phyloP scores from a whole-genome alignment of 495 filamentous ascomycete genomes.

The Talaromyces ruber region DNA sequence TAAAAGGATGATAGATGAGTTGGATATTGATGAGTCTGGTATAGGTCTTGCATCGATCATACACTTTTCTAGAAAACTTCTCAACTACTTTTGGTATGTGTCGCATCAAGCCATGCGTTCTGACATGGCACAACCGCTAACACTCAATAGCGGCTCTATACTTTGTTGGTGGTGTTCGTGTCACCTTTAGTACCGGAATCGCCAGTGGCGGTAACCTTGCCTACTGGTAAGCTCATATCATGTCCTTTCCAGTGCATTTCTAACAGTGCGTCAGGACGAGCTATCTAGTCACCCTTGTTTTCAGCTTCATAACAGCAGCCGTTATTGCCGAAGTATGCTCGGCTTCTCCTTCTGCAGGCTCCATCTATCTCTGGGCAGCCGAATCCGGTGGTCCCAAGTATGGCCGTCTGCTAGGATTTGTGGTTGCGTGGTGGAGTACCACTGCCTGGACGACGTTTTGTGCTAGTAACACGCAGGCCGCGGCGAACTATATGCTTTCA shows the following conservation, averaged over 20 bases:
- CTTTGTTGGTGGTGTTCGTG: constrained; percentile 47
- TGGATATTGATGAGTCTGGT: constrained; percentile 5
- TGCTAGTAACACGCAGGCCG: constrained; percentile 45
- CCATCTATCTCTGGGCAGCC: constrained; percentile 51
- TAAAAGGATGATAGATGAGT: not conserved
- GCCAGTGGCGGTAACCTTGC: constrained; percentile 47
- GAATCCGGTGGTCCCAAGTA: constrained; percentile 45
- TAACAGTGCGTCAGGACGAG: constrained; percentile 32
- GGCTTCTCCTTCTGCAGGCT: constrained; percentile 45
- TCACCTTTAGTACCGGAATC: constrained; percentile 48
- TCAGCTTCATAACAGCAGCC: constrained; percentile 49
- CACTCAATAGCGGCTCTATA: constrained; percentile 39
- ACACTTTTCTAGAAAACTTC: constrained; percentile 45
- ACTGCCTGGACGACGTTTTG: constrained; percentile 53
- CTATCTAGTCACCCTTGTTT: constrained; percentile 46
- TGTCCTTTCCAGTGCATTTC: not conserved
- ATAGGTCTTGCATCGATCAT: constrained; percentile 39
- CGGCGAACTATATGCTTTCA: constrained; percentile 47
- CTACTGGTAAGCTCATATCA: constrained; percentile 32
- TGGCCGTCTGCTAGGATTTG: constrained; percentile 44
- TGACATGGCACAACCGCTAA: not conserved
- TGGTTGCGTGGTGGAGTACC: constrained; percentile 53
- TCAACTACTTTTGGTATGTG: constrained; percentile 43
- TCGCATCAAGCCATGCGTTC: not conserved
- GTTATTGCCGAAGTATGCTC: constrained; percentile 50